A percentile compares a stretch with the other conserved stretches of the same genome.
phyloP scores from a whole-genome alignment of 148 eudicot species.

The Pouteria glomerata region DNA sequence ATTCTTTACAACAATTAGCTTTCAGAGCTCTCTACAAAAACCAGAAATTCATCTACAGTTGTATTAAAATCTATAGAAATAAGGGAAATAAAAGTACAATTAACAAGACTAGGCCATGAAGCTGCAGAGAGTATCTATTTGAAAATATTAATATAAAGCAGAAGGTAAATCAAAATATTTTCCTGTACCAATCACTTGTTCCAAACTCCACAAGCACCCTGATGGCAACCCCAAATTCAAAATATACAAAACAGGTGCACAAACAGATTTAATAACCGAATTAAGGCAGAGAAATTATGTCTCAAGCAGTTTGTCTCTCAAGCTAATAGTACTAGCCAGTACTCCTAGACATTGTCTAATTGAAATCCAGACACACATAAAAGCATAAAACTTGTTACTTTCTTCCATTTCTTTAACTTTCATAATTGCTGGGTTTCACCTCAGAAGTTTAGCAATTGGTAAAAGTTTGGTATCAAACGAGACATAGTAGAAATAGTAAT shows the following conservation, averaged over 20 bases:
- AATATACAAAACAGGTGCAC: not conserved
- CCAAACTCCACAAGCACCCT: not conserved
- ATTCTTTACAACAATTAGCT: too few species aligned
- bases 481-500: too few species aligned
- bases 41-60: too few species aligned
- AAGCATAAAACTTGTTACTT: not conserved
- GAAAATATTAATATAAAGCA: not conserved
- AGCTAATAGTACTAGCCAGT: not conserved
- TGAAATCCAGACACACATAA: not conserved
- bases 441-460: too few species aligned
- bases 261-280: not conserved
- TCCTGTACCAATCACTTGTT: not conserved
- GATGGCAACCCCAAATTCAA: not conserved
- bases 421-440: constrained; percentile 4
- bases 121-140: not conserved
- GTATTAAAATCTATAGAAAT: too few species aligned
- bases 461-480: too few species aligned
- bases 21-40: too few species aligned
- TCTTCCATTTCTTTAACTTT: not conserved
- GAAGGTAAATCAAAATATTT: not conserved
- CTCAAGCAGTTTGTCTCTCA: constrained; percentile 1
- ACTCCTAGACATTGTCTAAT: not conserved
- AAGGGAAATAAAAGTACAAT: too few species aligned
- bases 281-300: not conserved
- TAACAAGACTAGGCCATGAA: not conserved